Percentiles rank a stretch among this genome's conserved stretches.
phyloP scores from a whole-genome alignment of 2,329 filamentous ascomycete genomes.

The Monilinia vaccinii-corymbosi region DNA sequence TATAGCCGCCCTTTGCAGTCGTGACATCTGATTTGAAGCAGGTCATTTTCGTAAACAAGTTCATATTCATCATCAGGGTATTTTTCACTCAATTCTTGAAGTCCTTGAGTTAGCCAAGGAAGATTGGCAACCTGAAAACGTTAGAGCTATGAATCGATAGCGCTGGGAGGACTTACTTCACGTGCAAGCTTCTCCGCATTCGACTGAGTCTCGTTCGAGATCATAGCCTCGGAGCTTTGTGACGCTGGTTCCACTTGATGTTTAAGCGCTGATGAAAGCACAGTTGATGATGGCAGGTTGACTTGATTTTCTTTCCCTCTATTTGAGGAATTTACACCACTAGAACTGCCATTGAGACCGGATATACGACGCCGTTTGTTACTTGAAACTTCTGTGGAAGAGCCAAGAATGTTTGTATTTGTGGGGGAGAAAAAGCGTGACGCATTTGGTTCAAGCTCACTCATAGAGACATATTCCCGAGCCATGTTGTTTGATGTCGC shows the following conservation, averaged over 20 bases:
- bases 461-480: conserved; percentile 6
- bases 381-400: background rate
- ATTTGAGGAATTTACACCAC: background rate
- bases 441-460: conserved; percentile 2
- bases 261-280: background rate
- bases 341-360: background rate
- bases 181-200: background rate
- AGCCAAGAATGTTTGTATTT: background rate
- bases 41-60: background rate
- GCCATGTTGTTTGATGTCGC: background rate
- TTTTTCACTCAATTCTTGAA: conserved; percentile 2
- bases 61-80: conserved; percentile 7
- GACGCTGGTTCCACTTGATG: background rate
- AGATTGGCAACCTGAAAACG: conserved; percentile 1
- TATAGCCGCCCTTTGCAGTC: conserved; percentile 4
- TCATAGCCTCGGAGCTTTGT: background rate
- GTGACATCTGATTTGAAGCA: conserved; percentile 2
- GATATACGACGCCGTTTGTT: background rate
- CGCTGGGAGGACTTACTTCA: background rate
- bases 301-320: background rate
- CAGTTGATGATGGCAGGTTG: background rate
- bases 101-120: conserved; percentile 4
- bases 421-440: background rate
- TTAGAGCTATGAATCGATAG: background rate
- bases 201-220: background rate